phyloP scores from a whole-genome alignment of 2,329 filamentous ascomycete species.

The Fusarium hostae region DNA sequence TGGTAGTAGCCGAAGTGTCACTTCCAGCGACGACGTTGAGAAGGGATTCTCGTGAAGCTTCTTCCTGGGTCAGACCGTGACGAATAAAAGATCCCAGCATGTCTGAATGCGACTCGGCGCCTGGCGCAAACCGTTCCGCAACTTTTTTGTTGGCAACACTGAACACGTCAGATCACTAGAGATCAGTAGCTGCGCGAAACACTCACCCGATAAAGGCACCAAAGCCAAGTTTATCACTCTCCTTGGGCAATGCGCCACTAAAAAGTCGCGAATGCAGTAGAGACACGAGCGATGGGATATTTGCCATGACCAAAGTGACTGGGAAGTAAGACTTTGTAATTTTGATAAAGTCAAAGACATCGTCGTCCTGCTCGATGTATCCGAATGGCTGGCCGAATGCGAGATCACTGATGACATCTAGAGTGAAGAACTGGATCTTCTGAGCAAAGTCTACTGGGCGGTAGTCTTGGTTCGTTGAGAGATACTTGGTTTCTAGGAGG shows the following conservation, averaged over 20 bases:
- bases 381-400: conserved; percentile 63
- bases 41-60: conserved; percentile 48
- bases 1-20: conserved; percentile 51
- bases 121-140: neutral
- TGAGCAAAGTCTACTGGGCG: conserved; percentile 58
- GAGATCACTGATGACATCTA: conserved; percentile 64
- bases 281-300: neutral
- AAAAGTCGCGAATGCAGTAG: neutral
- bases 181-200: too few relatives aligned
- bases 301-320: conserved; percentile 1
- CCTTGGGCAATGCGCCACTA: conserved; percentile 50
- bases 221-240: conserved; percentile 44
- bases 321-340: conserved; percentile 16
- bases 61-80: conserved; percentile 50
- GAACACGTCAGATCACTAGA: conserved; percentile 38
- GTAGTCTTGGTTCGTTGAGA: conserved; percentile 45
- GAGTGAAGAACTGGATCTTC: conserved; percentile 61
- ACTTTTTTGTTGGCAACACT: conserved; percentile 29
- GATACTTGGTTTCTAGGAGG: conserved; percentile 58
- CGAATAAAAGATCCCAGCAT: conserved; percentile 57
- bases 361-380: conserved; percentile 57
- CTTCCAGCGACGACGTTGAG: conserved; percentile 52
- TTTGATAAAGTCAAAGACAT: conserved; percentile 55
- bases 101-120: conserved; percentile 37
- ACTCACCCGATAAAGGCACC: conserved; percentile 18